These are phyloP conservation scores for Candida saitoana DNA, from an alignment of 805 yeast species.

Conservation along the genomic window DNA sequence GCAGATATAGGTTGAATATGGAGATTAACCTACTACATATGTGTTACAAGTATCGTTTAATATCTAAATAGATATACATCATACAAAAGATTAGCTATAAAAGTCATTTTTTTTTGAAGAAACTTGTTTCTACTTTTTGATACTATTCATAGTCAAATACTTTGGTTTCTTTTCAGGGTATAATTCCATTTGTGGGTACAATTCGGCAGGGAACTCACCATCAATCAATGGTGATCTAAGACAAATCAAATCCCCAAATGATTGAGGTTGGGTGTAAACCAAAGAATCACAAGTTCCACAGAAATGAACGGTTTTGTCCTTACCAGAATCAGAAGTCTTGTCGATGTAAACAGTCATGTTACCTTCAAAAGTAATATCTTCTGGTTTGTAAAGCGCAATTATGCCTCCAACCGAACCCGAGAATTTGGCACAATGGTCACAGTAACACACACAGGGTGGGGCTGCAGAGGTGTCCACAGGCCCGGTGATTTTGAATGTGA, in stretches of 20 bases:
- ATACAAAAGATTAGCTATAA: too few species aligned
- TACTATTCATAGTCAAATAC: neutral
- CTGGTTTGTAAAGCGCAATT: conserved; percentile 2
- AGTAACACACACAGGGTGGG: conserved; percentile 1
- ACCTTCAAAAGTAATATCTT: conserved; percentile 1
- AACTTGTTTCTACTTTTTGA: neutral
- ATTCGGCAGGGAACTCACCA: conserved; percentile 1
- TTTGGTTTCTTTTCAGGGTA: conserved; percentile 1
- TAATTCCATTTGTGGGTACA: conserved; percentile 1
- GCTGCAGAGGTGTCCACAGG: neutral
- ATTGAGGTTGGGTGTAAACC: conserved; percentile 3
- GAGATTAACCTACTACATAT: too few species aligned
- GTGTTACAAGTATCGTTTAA: too few species aligned
- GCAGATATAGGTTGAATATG: too few species aligned
- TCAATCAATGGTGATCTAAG: conserved; percentile 2
- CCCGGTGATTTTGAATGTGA: conserved; percentile 1
- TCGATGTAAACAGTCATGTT: neutral
- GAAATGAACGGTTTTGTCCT: conserved; percentile 1
- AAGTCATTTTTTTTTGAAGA: too few species aligned
- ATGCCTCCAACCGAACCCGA: conserved; percentile 3
- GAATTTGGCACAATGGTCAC: conserved; percentile 1
- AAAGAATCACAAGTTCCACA: conserved; percentile 1
- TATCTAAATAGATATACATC: too few species aligned
- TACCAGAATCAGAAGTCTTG: conserved; percentile 1
- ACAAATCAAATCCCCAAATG: conserved; percentile 4